Percentiles rank a stretch among this genome's conserved stretches.
Conservation (phyloP, 345 rosid species). For the Rhizophora mangle region DNA sequence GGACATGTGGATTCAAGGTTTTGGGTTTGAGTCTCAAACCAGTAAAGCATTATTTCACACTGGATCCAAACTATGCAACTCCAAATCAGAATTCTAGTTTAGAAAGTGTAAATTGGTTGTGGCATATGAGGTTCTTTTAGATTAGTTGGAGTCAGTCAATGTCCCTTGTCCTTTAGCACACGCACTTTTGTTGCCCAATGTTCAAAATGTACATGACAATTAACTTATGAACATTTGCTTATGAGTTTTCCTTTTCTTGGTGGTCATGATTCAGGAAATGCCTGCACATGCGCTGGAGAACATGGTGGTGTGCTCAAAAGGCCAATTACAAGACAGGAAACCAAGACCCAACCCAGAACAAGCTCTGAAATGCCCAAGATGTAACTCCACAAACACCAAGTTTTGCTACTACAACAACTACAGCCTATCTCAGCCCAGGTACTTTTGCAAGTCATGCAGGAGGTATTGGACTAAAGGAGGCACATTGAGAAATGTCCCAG, state of each 20-base stretch:
- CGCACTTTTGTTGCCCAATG: too few relatives aligned
- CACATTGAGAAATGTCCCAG: conserved; percentile 71
- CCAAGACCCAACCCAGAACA: conserved; percentile 59
- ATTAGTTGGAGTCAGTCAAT: too few relatives aligned
- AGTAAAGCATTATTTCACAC: too few relatives aligned
- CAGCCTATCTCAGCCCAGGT: conserved; percentile 78
- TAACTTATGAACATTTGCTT: neutral
- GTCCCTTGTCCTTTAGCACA: too few relatives aligned
- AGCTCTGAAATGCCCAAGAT: conserved; percentile 67
- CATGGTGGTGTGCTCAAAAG: conserved; percentile 59
- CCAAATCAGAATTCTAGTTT: too few relatives aligned
- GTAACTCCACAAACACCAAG: conserved; percentile 79
- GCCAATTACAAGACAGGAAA: conserved; percentile 55
- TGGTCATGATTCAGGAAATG: neutral
- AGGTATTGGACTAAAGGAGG: conserved; percentile 93
- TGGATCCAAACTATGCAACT: too few relatives aligned
- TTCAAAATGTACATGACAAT: too few relatives aligned
- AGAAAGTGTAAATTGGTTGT: too few relatives aligned
- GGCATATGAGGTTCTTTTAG: too few relatives aligned
- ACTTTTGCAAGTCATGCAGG: conserved; percentile 82
- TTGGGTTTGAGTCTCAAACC: too few relatives aligned
- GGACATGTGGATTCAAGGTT: too few relatives aligned
- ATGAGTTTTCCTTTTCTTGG: neutral
- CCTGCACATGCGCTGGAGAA: conserved; percentile 42
- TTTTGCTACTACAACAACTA: conserved; percentile 92